These are phyloP conservation scores for Dalbergia cochinchinensis DNA, from an alignment of 306 rosid genomes.

Conservation along the genomic window DNA sequence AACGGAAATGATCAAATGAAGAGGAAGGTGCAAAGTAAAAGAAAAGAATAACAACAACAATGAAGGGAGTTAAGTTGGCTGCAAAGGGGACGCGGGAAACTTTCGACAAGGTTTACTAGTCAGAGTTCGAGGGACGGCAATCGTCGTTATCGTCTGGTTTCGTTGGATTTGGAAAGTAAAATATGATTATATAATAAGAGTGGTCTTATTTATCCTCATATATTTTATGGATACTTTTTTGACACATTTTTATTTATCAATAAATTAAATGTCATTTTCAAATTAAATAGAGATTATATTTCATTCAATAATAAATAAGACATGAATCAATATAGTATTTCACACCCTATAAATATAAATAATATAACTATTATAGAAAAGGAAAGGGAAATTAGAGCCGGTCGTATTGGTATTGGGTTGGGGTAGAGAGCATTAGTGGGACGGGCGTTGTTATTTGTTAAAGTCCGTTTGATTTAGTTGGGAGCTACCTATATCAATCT, in stretches of 20 bases:
- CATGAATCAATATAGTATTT: no score
- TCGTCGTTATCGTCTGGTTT: not conserved
- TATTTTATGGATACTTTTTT: no score
- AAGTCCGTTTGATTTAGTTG: not conserved
- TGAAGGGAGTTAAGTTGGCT: no score
- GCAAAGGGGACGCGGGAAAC: conserved; percentile 72
- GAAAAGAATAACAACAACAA: conserved; percentile 49
- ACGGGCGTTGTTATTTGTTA: conserved; percentile 24
- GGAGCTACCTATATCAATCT: not conserved
- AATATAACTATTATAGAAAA: not conserved
- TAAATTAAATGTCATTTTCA: no score
- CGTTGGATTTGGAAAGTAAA: not conserved
- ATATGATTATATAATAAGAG: no score
- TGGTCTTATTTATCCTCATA: no score
- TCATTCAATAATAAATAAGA: no score
- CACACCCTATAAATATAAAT: no score
- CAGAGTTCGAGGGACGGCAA: conserved; percentile 17
- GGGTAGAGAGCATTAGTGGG: conserved; percentile 37
- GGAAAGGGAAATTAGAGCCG: not conserved
- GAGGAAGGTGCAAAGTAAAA: conserved; percentile 44
- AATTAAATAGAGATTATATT: no score
- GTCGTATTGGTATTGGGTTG: not conserved
- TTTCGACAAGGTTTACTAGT: not conserved
- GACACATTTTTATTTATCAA: no score
- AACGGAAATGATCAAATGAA: conserved; percentile 43